Evolutionary conservation across 306 rosid species (phyloP).

Genomic region (Quillaja saponaria): DNA sequence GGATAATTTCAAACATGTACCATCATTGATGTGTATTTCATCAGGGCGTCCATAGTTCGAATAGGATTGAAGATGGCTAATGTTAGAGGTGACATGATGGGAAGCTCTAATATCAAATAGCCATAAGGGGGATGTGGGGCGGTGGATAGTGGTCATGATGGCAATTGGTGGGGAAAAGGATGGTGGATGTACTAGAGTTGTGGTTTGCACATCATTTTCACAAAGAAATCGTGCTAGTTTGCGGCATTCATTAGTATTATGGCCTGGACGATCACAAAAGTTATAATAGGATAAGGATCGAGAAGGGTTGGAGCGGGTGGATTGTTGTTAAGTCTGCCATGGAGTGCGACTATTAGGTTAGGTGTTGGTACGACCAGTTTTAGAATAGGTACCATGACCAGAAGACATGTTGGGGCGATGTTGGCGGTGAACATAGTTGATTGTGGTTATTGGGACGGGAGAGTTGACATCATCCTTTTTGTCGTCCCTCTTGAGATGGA

Average conservation of each 20-base stretch:
- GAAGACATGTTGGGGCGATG: background rate
- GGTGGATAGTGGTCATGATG: background rate
- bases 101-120: background rate
- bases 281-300: background rate
- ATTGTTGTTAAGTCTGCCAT: background rate
- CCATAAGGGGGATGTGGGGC: background rate
- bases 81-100: background rate
- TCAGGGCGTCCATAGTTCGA: background rate
- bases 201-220: background rate
- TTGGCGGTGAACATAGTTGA: background rate
- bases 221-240: background rate
- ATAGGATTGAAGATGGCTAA: background rate
- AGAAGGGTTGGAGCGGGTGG: background rate
- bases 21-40: background rate
- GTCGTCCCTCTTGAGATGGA: background rate
- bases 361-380: background rate
- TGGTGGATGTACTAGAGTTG: background rate
- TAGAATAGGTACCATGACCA: background rate
- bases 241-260: background rate
- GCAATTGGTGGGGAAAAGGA: background rate
- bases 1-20: background rate
- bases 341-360: background rate
- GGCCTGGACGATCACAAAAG: background rate
- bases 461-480: background rate
- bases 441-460: background rate